Evolutionary conservation across 805 yeast genomes (phyloP), one percentile per base, ranked within the genome.

Genomic region (Sugiyamaella boreocaroliniensis): DNA sequence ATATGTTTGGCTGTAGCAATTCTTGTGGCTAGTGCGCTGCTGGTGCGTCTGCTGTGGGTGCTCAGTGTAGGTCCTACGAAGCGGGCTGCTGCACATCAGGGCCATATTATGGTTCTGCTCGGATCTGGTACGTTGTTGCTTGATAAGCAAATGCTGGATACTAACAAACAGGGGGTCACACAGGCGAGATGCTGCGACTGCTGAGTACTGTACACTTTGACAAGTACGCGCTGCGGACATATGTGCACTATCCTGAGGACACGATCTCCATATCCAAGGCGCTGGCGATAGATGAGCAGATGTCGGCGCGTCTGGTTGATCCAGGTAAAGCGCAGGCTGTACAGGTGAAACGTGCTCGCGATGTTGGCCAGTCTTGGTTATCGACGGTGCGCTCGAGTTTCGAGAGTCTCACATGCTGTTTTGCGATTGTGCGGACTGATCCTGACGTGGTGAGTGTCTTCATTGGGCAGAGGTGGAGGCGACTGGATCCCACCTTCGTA

Each of bases 161-260:
- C 37, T 32, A 32, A 32, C 37, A 32, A 22, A 22, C 97, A 0
- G 99, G 99, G 1, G 98, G 97, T 2, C 98, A 89, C 63, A 89
- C 97, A 0, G 97, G 97, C 1, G 97, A 92, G 67, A 88, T 92
- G 95, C 66, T 90, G n/a, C 72, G 90, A 22, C 72, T 92, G 15
- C 65, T 88, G 9, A 55, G 64, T 4, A 65, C 66, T 6, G 70
- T 77, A 40, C 60, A 68, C 41, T 49, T 67, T 16, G n/a, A 46
- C 18, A 55, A 68, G 29, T 61, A 61, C 43, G 40, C 59, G 20
- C 18, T 29, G 11, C 48, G 67, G 22, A 52, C 64, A 1, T 74
- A 73, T 65, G 69, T 74, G 14, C 67, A 72, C 4, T 74, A 82
- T 1, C 70, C 78, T 0, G 82, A 77, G 10, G 88, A 83, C 59